Conservation (phyloP, 352 stramenopile genomes). For the Globisporangium radiosum region DNA sequence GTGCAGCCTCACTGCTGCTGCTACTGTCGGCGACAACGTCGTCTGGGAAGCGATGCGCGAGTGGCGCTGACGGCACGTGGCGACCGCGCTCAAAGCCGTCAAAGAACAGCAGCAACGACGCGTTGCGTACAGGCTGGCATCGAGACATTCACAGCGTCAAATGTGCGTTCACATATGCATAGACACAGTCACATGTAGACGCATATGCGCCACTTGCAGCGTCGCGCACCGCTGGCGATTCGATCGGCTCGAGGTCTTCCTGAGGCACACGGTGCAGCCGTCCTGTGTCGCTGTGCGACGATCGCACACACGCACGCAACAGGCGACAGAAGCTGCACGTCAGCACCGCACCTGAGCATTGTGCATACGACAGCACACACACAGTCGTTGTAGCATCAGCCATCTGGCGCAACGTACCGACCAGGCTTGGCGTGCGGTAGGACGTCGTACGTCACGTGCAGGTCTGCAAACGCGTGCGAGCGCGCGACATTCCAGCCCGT, state of each 20-base stretch:
- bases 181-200: neutral
- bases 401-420: constrained; percentile 19
- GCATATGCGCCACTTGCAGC: neutral
- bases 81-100: constrained; percentile 57
- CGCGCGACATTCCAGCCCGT: constrained; percentile 44
- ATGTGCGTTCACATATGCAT: constrained; percentile 16
- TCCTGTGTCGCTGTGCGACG: constrained; percentile 30
- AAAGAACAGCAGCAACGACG: constrained; percentile 68
- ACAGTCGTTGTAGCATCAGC: constrained; percentile 22
- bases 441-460: constrained; percentile 61
- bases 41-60: constrained; percentile 56
- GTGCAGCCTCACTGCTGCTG: constrained; percentile 4
- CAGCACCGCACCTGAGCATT: neutral
- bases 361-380: neutral
- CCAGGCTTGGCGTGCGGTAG: constrained; percentile 47
- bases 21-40: constrained; percentile 14
- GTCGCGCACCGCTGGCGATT: constrained; percentile 30
- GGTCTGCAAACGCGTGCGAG: constrained; percentile 26
- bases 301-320: neutral
- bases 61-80: constrained; percentile 50
- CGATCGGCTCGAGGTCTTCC: constrained; percentile 35
- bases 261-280: constrained; percentile 56
- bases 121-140: constrained; percentile 33
- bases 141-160: no score
- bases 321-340: no score